Base-by-base conservation (phyloP, 2,329 filamentous ascomycete genomes). In the Penicillium brevicompactum region DNA sequence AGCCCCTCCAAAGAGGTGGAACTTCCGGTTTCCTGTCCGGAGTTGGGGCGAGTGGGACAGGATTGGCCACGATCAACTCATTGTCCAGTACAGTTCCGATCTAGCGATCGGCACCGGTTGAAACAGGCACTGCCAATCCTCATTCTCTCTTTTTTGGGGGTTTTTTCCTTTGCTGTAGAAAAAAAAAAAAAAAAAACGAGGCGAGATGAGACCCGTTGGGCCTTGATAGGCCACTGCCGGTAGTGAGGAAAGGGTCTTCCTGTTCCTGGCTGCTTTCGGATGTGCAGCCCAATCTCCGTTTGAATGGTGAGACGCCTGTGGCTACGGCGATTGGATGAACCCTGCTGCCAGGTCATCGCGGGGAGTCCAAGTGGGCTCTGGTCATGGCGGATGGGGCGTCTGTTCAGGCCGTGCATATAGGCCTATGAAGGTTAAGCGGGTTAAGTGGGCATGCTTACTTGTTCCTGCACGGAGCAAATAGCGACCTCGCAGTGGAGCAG, bases 301-400 rank as follows among this genome's bases (percentile, higher is more conserved):
- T 42, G 18, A 34, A 31, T 27, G 30, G 11, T 45, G 52, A 50
- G 46, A 53, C 57, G 58, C 57, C 45, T 49, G 31, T 53, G 51
- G 45, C 38, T 24, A 27, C 37, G 34, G 46, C 37, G 45, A 24
- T 49, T 44, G 51, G 57, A 55, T 38, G 38, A 41, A 41, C 38
- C 18, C 16, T 45, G 24, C 52, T 61, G 60, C 61, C 63, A 65
- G 58, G 61, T 63, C 63, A 63, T 58, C 61, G 59, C 61, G 60
- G 59, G 61, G 60, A 58, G 58, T 52, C 45, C 44, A 38, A 38
- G 54, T 59, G 56, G 53, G 46, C 53, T 55, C 45, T 16, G 49
- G 40, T 37, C 34, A 27, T 43, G 44, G 54, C 49, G 49, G 50
- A 53, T 54, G 54, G 47, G 41, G 52, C 52, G 52, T 51, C 42